Evolutionary conservation across 2,329 filamentous ascomycete genomes (phyloP), one percentile per base, ranked within the genome.

Genomic region (Aspergillus japonicus): DNA sequence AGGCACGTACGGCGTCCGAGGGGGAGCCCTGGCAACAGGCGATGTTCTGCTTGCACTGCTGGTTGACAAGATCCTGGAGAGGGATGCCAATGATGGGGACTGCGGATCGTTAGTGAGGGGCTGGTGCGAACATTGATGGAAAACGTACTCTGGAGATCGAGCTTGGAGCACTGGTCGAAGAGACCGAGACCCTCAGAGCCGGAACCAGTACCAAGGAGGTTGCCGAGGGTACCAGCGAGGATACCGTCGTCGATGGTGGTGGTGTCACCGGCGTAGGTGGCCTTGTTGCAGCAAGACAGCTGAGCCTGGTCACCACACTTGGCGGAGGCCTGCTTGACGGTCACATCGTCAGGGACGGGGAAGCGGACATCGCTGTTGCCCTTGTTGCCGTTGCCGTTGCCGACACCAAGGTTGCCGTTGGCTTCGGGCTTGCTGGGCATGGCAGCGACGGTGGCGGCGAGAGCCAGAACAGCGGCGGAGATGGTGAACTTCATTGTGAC

Each of bases 131-230:
- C 1, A 12, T 24, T 16, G 23, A 1, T 6, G 1, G 2, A 23
- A 0, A 8, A 60, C 74, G 55, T 69, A 77, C 75, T 50, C 57
- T 68, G 61, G 54, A 75, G 33, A 47, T 69, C 65, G 47, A 78
- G 69, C 70, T 76, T 75, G 69, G 74, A 75, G 75, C 76, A 78
- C 71, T 76, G 69, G 64, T 77, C 67, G 67, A 77, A 77, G 63
- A 78, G 69, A 69, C 71, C 73, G 29, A 77, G 63, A 62, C 73
- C 71, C 54, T 71, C 60, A 39, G 72, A 57, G 57, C 71, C 71
- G 48, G 73, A 70, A 55, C 72, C 71, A 60, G 64, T 62, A 61
- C 73, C 71, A 63, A 77, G 64, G 26, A 77, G 67, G 67, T 72
- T 69, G 64, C 62, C 62, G 58, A 77, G 71, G 35, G 68, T 63